Evolutionary conservation across 169 alveolate species (phyloP).

Genomic region (Eimeria falciformis): DNA sequence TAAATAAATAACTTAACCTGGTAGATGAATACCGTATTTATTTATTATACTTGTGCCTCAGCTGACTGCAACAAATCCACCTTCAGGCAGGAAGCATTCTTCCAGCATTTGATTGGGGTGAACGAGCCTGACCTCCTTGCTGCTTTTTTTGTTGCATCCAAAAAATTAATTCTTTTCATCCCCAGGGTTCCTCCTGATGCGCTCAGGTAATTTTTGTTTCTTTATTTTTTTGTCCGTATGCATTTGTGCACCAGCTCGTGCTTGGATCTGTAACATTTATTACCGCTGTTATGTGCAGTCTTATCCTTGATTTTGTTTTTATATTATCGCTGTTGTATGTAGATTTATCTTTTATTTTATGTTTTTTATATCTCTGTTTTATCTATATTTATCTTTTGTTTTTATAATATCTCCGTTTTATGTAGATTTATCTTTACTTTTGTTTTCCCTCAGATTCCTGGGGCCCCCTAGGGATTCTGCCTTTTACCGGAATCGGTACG

Average conservation of each 20-base stretch:
- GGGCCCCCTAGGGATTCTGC: slow-evolving; percentile 39
- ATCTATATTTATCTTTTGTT: no score
- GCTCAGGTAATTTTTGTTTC: slow-evolving; percentile 51
- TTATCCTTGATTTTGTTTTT: no score
- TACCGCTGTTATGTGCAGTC: no score
- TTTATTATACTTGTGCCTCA: neutral
- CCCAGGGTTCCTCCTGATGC: slow-evolving; percentile 56
- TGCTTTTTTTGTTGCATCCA: slow-evolving; percentile 5
- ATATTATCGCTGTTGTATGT: no score
- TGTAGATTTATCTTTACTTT: no score
- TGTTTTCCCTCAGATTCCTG: slow-evolving; percentile 14
- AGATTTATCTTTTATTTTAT: no score
- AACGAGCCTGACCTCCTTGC: slow-evolving; percentile 71
- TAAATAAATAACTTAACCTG: no score
- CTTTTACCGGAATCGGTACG: slow-evolving; percentile 48
- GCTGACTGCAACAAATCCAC: slow-evolving; percentile 75
- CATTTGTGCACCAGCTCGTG: no score
- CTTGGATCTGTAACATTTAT: no score
- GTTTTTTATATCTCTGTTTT: no score
- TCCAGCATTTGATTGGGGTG: slow-evolving; percentile 66
- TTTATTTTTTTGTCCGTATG: neutral
- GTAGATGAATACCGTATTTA: no score
- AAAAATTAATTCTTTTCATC: slow-evolving; percentile 40
- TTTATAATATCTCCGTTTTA: no score
- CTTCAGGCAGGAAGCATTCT: slow-evolving; percentile 73